Conservation (phyloP, 2,329 filamentous ascomycete species). For the Atkinsonella texensis region DNA sequence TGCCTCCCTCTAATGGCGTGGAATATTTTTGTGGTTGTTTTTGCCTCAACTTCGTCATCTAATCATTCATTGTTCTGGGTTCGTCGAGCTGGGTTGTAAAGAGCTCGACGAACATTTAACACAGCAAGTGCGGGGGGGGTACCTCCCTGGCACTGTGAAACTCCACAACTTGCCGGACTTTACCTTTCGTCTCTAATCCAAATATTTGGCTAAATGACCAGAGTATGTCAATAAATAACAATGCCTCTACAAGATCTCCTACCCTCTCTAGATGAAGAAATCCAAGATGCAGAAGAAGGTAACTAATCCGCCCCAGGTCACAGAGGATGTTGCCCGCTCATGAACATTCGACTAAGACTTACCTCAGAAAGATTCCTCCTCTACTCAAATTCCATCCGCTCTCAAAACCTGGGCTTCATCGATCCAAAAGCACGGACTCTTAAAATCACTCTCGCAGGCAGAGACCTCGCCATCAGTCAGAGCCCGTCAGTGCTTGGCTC, state of each 20-base stretch:
- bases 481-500: constrained; percentile 75
- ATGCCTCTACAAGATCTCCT: constrained; percentile 14
- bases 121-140: too few relatives aligned
- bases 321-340: background rate
- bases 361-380: constrained; percentile 71
- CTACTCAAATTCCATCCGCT: constrained; percentile 65
- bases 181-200: too few relatives aligned
- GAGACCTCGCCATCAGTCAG: constrained; percentile 67
- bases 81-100: too few relatives aligned
- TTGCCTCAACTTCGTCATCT: too few relatives aligned
- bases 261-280: constrained; percentile 27
- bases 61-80: too few relatives aligned
- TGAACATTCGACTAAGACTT: background rate
- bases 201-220: background rate
- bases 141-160: too few relatives aligned
- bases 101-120: too few relatives aligned
- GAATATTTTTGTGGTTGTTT: too few relatives aligned
- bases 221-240: background rate
- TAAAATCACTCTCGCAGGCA: constrained; percentile 54
- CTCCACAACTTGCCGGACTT: too few relatives aligned
- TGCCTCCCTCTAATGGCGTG: too few relatives aligned
- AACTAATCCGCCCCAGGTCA: background rate
- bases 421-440: constrained; percentile 55
- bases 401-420: constrained; percentile 74
- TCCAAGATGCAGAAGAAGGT: constrained; percentile 39